Conservation (phyloP, 148 eudicot genomes). For the Suaeda aralocaspica region DNA sequence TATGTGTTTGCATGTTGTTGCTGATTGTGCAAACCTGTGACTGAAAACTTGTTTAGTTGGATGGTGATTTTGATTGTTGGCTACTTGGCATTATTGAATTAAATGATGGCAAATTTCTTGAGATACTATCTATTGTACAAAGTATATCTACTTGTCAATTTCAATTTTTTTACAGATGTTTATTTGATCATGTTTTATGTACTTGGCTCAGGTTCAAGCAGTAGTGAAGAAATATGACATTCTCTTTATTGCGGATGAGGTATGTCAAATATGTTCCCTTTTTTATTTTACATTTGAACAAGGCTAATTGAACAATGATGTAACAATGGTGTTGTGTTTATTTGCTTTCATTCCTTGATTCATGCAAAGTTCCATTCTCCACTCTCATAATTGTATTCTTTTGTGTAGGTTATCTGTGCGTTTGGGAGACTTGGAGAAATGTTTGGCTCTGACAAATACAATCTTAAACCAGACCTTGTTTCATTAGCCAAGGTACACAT, state of each 20-base stretch:
- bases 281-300: background rate
- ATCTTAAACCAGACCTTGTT: conserved; percentile 93
- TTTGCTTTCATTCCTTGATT: conserved; percentile 5
- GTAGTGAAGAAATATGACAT: conserved; percentile 88
- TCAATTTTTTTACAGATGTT: no score
- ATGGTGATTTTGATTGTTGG: background rate
- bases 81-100: background rate
- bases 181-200: background rate
- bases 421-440: conserved; percentile 97
- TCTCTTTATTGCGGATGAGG: conserved; percentile 97
- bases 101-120: background rate
- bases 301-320: background rate
- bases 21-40: conserved; percentile 3
- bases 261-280: conserved; percentile 22
- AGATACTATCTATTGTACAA: background rate
- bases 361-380: conserved; percentile 10
- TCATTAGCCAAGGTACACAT: conserved; percentile 74
- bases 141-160: no score
- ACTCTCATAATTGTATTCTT: background rate
- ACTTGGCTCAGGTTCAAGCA: conserved; percentile 71
- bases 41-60: background rate
- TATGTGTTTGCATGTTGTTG: background rate
- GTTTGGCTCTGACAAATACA: conserved; percentile 91
- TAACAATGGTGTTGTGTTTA: background rate
- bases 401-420: conserved; percentile 75